Evolutionary conservation across 371 early-diverging fungal species (phyloP).

Genomic region (Apophysomyces elegans): DNA sequence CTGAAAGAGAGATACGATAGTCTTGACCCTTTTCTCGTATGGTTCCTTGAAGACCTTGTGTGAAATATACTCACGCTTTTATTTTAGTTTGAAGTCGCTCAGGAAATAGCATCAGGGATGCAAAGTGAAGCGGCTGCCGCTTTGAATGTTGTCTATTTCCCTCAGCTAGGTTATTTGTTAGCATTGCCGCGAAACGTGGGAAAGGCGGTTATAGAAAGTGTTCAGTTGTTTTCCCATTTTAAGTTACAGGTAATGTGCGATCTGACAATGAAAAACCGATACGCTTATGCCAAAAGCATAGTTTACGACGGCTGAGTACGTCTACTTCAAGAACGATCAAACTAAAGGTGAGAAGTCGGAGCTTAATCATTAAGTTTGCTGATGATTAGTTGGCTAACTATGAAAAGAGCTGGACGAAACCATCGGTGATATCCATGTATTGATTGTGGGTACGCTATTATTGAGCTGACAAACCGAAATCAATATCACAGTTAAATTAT

Average conservation of each 20-base stretch:
- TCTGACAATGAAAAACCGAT: not conserved
- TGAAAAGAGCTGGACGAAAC: conserved; percentile 68
- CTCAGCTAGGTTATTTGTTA: conserved; percentile 80
- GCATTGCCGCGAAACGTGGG: conserved; percentile 59
- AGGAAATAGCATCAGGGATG: conserved; percentile 55
- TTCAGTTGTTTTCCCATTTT: conserved; percentile 39
- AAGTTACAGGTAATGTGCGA: conserved; percentile 26
- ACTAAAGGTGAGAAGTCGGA: conserved; percentile 58
- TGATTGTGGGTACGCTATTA: conserved; percentile 60
- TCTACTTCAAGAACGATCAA: conserved; percentile 72
- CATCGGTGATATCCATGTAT: conserved; percentile 77
- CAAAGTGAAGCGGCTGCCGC: conserved; percentile 52
- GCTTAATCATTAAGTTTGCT: too few species aligned
- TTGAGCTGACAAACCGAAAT: too few species aligned
- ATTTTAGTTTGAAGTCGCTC: conserved; percentile 62
- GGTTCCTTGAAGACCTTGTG: not conserved
- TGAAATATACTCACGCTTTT: not conserved
- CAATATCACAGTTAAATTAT: not conserved
- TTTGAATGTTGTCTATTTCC: conserved; percentile 83
- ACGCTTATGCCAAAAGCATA: conserved; percentile 24
- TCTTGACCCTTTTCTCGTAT: conserved; percentile 58
- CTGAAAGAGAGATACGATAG: conserved; percentile 63
- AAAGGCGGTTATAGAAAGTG: conserved; percentile 43
- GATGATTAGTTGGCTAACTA: not conserved
- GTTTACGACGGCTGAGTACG: conserved; percentile 71